Base-by-base conservation (phyloP, 352 stramenopile species). In the Globisporangium abappressorium region DNA sequence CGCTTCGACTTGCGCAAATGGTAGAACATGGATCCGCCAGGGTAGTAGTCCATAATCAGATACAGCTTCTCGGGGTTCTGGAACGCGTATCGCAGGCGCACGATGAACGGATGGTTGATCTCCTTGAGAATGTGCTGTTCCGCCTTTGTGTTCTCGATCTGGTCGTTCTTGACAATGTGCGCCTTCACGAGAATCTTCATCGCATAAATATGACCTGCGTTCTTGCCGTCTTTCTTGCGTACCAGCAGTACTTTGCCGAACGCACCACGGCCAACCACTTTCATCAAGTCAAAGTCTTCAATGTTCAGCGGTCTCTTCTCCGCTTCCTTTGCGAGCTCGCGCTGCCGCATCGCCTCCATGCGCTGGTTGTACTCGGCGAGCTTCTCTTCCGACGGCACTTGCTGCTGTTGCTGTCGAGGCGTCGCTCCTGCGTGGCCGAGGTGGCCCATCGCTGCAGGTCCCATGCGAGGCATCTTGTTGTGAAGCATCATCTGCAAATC, bases 221-320 rank as follows among this genome's bases (percentile, higher is more conserved):
- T 84, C 65, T 96, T 94, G 47, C 89, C 90, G 2, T 88, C 83
- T 63, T 98, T 98, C 77, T 97, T 98, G 38, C 93, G 83, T 18
- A 98, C 96, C 6, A 98, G 72, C 69, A 99, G 78, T 43, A 98
- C 94, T 75, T 99, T 99, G 38, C 96, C 96, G 61, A 99, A 99
- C 2, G 93, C 91, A 54, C 96, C 96, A 57, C 97, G 97, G 18
- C 96, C 96, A 12, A 99, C 91, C 11, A 98, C 94, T 70, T 98
- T 98, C 26, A 99, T 79, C 38, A 99, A 68, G 65, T 98, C 90
- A 72, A 99, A 99, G 76, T 99, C 96, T 4, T 95, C 85, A 65
- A 98, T 98, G 43, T 69, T 77, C 38, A 98, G 63, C 3, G 89
- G 89, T 12, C 72, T 69, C 41, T 82, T 83, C 69, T 91, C 85